Evolutionary conservation across 1,139 yeast genomes (phyloP), one percentile per base, ranked within the genome.

Genomic region (Arxiozyma telluris): DNA sequence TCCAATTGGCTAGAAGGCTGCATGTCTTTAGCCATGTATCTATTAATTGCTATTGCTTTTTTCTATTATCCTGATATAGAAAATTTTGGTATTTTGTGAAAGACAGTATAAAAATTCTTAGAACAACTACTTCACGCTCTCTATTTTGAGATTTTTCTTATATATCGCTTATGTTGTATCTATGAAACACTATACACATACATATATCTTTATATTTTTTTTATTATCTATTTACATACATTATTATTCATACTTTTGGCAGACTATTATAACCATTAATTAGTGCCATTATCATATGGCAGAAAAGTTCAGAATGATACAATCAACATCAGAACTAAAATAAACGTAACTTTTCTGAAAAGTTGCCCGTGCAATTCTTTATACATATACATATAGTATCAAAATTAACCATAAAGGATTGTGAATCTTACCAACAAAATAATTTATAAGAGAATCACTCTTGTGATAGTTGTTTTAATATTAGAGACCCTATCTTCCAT

Each of bases 1-100:
- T 83, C 93, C 59, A 93, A 93, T 71, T 93, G 97, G 96, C 79
- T 93, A 55, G 98, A 93, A 74, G 98, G 98, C 54, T 89, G 84
- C 48, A 84, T 93, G 94, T 76, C 94, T 61, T 71, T 93, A 56
- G 83, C 95, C 55, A 87, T 96, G 54, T 94, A 94, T 68, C 71
- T 84, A 55, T 84, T 94, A 55, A 83, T 90, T 54, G 96, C 96
- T 3, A 76, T 93, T 63, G 93, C 98, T 0, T 91, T 93, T 74
- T 88, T 79, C 73, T 87, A 81, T 71, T 70, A 72, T 54, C 78
- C 77, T 45, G 76, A 73, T 54, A 64, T 63, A 18, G 58, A 57
- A 25, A 34, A 53, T 3, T 46, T 52, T 20, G 51, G 34, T 17
- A 43, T 25, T 42, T 20, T 46, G 39, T 42, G n/a, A 12, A 34